Evolutionary conservation across 169 alveolate genomes (phyloP).

Genomic region (Plasmodium berghei): DNA sequence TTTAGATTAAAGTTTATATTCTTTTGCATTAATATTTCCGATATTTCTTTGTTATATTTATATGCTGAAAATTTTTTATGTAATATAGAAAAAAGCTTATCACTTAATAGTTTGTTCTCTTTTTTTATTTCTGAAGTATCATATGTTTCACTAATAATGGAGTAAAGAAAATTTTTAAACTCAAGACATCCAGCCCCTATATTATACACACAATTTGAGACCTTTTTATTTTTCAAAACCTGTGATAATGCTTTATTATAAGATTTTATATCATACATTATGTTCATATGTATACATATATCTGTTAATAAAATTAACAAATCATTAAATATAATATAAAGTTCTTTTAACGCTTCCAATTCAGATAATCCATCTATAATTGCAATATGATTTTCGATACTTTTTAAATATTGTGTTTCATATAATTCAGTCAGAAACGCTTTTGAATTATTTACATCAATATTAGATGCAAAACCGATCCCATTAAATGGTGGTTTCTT

Average conservation of each 20-base stretch:
- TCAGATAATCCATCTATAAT: background rate
- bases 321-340: conserved; percentile 21
- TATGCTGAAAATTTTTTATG: conserved; percentile 20
- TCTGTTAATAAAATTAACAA: conserved; percentile 42
- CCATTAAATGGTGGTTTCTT: conserved; percentile 44
- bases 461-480: background rate
- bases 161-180: conserved; percentile 68
- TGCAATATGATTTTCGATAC: conserved; percentile 7
- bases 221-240: conserved; percentile 51
- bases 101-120: conserved; percentile 11
- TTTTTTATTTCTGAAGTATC: conserved; percentile 2
- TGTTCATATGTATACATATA: conserved; percentile 54
- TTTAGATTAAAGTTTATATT: conserved; percentile 88
- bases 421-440: background rate
- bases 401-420: conserved; percentile 3
- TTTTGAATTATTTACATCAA: background rate
- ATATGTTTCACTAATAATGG: conserved; percentile 10
- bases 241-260: conserved; percentile 60
- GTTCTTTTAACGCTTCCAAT: conserved; percentile 22
- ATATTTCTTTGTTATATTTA: conserved; percentile 27
- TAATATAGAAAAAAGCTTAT: conserved; percentile 3
- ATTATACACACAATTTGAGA: conserved; percentile 42
- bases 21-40: conserved; percentile 79
- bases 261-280: conserved; percentile 68
- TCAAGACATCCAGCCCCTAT: conserved; percentile 67